Percentiles rank a stretch among this genome's conserved stretches.
Evolutionary conservation across 345 rosid genomes (phyloP).

Genomic region (Citrus mangshanensis): DNA sequence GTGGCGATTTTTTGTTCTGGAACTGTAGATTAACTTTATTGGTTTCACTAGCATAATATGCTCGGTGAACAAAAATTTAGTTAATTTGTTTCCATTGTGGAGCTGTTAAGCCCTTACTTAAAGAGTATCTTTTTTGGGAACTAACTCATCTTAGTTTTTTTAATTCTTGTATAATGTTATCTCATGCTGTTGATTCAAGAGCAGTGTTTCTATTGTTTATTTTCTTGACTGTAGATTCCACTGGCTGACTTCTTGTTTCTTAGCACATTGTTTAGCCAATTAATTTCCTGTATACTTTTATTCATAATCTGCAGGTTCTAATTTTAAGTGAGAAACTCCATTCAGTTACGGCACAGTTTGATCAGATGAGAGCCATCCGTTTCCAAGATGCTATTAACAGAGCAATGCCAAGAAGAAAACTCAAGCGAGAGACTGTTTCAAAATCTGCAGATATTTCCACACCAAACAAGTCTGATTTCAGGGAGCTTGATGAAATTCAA

Average conservation of each 20-base stretch:
- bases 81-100: background rate
- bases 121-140: background rate
- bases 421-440: constrained; percentile 39
- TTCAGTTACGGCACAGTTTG: constrained; percentile 75
- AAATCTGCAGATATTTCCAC: constrained; percentile 35
- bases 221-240: background rate
- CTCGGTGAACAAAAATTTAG: background rate
- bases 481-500: constrained; percentile 47
- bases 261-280: background rate
- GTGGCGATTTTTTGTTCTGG: background rate
- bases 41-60: background rate
- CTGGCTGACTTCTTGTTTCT: background rate
- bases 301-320: constrained; percentile 47
- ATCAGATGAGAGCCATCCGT: constrained; percentile 81
- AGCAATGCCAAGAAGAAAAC: constrained; percentile 78
- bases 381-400: constrained; percentile 84
- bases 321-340: constrained; percentile 92
- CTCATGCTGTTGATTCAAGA: background rate
- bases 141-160: background rate
- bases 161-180: background rate
- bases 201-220: too few species aligned
- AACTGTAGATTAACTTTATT: background rate
- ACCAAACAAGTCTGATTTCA: constrained; percentile 31
- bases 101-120: background rate
- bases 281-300: constrained; percentile 6